Conservation (phyloP, 257 asterid genomes). For the Penstemon davidsonii region DNA sequence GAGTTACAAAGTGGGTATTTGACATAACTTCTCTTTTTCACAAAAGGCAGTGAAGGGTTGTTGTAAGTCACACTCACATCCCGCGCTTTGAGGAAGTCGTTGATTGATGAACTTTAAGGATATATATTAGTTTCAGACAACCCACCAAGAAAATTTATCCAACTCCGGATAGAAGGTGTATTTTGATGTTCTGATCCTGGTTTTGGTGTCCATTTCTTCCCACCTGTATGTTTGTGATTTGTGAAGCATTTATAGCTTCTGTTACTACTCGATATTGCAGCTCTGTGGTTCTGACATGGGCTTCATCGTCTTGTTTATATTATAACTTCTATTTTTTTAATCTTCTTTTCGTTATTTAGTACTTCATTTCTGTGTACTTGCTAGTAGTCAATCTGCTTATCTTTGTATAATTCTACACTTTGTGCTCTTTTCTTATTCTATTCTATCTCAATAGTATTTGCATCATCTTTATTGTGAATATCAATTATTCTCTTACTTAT, state of each 20-base stretch:
- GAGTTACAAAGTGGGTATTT: constrained; percentile 6
- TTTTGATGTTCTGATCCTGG: constrained; percentile 10
- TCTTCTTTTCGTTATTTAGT: not conserved
- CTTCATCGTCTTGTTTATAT: not conserved
- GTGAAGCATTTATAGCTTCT: not conserved
- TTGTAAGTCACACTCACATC: not conserved
- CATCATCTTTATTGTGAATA: not conserved
- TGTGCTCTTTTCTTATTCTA: not conserved
- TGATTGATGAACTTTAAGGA: not conserved
- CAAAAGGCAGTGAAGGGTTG: not conserved
- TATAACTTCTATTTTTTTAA: not conserved
- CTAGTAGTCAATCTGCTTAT: not conserved
- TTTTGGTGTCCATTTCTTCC: not conserved
- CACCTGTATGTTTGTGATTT: not conserved
- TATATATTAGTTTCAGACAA: constrained; percentile 6
- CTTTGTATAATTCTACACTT: not conserved
- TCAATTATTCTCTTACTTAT: constrained; percentile 7
- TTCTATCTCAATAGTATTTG: not conserved
- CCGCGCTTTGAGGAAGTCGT: not conserved
- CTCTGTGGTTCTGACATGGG: not conserved
- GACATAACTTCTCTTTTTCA: not conserved
- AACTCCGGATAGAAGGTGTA: not conserved
- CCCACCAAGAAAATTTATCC: constrained; percentile 8
- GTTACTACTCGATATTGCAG: constrained; percentile 1
- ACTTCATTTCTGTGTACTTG: not conserved